Evolutionary conservation across 2,329 filamentous ascomycete genomes (phyloP), one percentile per base, ranked within the genome.

Genomic region (Aspergillus candidus): DNA sequence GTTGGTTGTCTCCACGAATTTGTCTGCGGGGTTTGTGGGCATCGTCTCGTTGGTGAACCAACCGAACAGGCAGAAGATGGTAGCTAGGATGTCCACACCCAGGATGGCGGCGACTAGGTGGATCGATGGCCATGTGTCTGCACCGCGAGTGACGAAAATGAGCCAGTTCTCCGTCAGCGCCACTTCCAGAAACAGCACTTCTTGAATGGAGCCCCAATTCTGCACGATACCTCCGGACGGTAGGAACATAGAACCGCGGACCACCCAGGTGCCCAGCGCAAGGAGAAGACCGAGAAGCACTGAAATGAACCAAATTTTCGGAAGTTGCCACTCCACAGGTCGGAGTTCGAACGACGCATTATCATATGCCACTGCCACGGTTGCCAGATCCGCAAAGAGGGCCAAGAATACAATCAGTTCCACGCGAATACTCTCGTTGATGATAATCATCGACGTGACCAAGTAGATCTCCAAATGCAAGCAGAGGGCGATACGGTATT

Each of bases 91-190:
- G 59, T 88, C 84, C 54, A 89, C 84, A 58, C 78, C 79, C 43
- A 85, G 69, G 61, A 88, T 88, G 45, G 84, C 84, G 32, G 69
- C 71, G 43, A 88, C 74, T 18, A 89, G 73, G 61, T 87, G 83
- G 74, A 83, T 83, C 0, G 83, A 86, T 38, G 84, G 84, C 73
- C 79, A 83, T 5, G 84, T 88, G 61, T 81, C 75, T 50, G 78
- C 80, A 49, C 85, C 88, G 76, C 88, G 87, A 53, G 88, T 94
- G 70, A 94, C 91, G 76, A 94, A 94, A 69, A 94, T 94, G 40
- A 94, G 81, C 89, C 88, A 94, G 75, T 94, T 94, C 77, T 94
- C 88, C 49, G 88, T 91, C 43, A 94, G 80, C 6, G 87, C 90
- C 64, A 94, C 85, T 73, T 94, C 82, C 35, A 94, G 80, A 80